These are phyloP conservation scores for Trichoderma guizhouense DNA, from an alignment of 2,329 filamentous ascomycete genomes.

Conservation along the genomic window DNA sequence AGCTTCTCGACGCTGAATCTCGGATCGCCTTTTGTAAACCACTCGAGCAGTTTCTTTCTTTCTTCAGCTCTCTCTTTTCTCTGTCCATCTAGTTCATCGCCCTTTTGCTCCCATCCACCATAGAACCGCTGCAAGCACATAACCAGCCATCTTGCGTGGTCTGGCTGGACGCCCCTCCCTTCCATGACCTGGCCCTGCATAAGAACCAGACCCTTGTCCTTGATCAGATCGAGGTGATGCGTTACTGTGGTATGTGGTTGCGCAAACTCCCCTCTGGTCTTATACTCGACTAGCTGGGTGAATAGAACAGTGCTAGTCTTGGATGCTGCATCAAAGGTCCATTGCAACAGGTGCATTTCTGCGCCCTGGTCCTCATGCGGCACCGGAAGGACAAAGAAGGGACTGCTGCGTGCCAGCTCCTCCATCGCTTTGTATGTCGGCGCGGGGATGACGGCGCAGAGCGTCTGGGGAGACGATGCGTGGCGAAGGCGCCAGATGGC, in stretches of 20 bases:
- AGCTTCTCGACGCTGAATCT: slow-evolving; percentile 80
- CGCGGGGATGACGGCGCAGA: slow-evolving; percentile 80
- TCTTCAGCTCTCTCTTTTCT: slow-evolving; percentile 56
- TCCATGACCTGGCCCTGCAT: slow-evolving; percentile 80
- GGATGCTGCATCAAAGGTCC: slow-evolving; percentile 74
- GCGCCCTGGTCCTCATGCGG: slow-evolving; percentile 66
- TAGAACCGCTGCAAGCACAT: slow-evolving; percentile 97
- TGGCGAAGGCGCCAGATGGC: slow-evolving; percentile 88
- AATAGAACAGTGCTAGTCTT: slow-evolving; percentile 77
- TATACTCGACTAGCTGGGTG: slow-evolving; percentile 90
- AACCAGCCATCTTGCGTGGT: slow-evolving; percentile 84
- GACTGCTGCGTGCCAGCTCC: slow-evolving; percentile 66
- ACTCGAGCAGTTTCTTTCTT: slow-evolving; percentile 70
- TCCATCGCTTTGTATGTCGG: slow-evolving; percentile 72
- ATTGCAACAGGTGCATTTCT: slow-evolving; percentile 95
- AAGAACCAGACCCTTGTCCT: slow-evolving; percentile 73
- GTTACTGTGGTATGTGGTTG: slow-evolving; percentile 92
- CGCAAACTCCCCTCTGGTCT: slow-evolving; percentile 83
- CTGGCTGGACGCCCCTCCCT: slow-evolving; percentile 69
- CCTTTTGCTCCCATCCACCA: slow-evolving; percentile 56
- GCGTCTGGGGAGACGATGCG: slow-evolving; percentile 64
- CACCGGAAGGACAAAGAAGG: slow-evolving; percentile 87
- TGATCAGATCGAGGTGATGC: slow-evolving; percentile 78
- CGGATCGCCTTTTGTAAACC: slow-evolving; percentile 75
- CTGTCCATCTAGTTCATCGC: slow-evolving; percentile 33